Evolutionary conservation across 2,329 filamentous ascomycete genomes (phyloP), one percentile per base, ranked within the genome.

Genomic region (Apiospora malaysiana): DNA sequence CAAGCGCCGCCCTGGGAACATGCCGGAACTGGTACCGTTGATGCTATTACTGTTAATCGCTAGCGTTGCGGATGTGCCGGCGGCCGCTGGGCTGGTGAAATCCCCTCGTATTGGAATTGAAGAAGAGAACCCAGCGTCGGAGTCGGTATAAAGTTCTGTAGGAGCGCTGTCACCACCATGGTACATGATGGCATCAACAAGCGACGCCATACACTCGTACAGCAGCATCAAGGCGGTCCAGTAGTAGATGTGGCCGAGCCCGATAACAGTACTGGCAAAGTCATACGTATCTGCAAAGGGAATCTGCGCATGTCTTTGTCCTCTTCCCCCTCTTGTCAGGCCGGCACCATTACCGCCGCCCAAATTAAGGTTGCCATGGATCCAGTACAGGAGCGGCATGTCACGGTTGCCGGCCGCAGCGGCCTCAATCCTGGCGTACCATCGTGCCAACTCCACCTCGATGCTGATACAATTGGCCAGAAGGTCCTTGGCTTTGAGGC

Each of bases 211-310:
- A 74, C 83, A 86, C 12, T 82, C 84, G 72, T 85, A 84, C 66
- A 90, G 83, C 16, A 85, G 73, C 40, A 89, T 80, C 65, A 87
- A 83, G 0, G 83, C 77, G 72, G 85, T 83, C 87, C 87, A 89
- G 77, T 88, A 89, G 75, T 87, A 85, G 16, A 88, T 77, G 72
- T 89, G 84, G 65, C 82, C 81, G 43, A 88, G 73, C 0, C 87
- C 85, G 0, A 84, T 82, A 16, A 81, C 74, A 23, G 81, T 76
- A 74, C 86, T 82, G 40, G 79, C 80, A 76, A 89, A 89, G 14
- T 78, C 79, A 72, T 85, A 84, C 1, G 80, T 77, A 56, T 83
- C 83, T 16, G 80, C 76, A 73, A 88, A 88, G 0, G 86, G 85
- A 25, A 84, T 77, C 66, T 81, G 71, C 3, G 70, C 76, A 74